Percentiles rank a stretch among this genome's conserved stretches.
phyloP scores from a whole-genome alignment of 2,329 filamentous ascomycete species.

The Capronia americana region DNA sequence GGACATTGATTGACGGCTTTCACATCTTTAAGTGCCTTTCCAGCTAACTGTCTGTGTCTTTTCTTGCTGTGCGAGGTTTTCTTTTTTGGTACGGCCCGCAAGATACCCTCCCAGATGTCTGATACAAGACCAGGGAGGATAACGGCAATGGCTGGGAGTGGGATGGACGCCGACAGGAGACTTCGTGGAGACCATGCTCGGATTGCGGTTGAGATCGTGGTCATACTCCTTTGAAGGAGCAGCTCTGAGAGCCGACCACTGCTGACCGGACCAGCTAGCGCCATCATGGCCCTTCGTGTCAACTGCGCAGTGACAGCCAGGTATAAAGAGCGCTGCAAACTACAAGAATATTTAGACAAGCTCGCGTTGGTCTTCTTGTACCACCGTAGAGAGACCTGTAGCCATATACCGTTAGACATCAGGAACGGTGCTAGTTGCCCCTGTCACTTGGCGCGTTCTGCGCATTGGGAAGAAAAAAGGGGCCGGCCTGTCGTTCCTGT shows the following conservation, averaged over 20 bases:
- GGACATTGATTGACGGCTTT: constrained; percentile 87
- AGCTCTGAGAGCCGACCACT: constrained; percentile 34
- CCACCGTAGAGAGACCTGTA: neutral
- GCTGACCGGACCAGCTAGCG: constrained; percentile 41
- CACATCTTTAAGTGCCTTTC: constrained; percentile 91
- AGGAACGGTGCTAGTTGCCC: neutral
- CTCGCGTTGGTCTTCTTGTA: constrained; percentile 1
- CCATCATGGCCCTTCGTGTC: constrained; percentile 39
- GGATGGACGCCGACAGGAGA: constrained; percentile 62
- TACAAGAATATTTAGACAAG: constrained; percentile 14
- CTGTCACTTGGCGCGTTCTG: constrained; percentile 11
- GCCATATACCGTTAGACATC: neutral
- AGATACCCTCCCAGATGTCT: constrained; percentile 89
- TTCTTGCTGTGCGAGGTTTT: constrained; percentile 98
- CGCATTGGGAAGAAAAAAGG: constrained; percentile 13
- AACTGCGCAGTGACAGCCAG: neutral
- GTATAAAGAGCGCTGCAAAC: neutral
- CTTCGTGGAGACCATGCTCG: constrained; percentile 51
- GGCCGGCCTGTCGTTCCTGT: constrained; percentile 2
- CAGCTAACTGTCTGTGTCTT: constrained; percentile 89
- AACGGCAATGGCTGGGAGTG: constrained; percentile 65
- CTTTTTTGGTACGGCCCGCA: constrained; percentile 95
- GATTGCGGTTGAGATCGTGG: constrained; percentile 44
- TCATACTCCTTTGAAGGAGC: constrained; percentile 28
- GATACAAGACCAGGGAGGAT: constrained; percentile 73